Evolutionary conservation across 2,329 filamentous ascomycete genomes (phyloP).

Genomic region (Lachnellula arida): DNA sequence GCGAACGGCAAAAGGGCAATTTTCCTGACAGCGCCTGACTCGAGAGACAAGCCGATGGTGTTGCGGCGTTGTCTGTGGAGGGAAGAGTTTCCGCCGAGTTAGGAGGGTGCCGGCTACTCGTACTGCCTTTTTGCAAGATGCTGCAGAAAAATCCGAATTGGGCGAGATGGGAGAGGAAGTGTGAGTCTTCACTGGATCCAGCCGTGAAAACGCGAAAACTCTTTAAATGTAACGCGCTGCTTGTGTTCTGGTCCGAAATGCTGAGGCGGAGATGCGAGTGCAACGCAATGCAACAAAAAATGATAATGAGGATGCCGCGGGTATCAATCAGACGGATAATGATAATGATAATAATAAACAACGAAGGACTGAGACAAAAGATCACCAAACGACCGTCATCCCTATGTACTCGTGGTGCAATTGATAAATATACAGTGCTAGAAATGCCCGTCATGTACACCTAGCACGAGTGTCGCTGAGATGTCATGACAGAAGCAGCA

Average conservation of each 20-base stretch:
- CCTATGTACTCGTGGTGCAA: constrained; percentile 19
- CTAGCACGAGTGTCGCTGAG: constrained; percentile 23
- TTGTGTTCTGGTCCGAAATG: not conserved
- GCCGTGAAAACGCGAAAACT: constrained; percentile 23
- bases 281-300: not conserved
- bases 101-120: constrained; percentile 2
- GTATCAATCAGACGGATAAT: not conserved
- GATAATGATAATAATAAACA: constrained; percentile 4
- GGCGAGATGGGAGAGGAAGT: not conserved
- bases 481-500: constrained; percentile 21
- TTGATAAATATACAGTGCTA: constrained; percentile 26
- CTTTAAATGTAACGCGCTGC: constrained; percentile 10
- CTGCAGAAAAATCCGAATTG: constrained; percentile 14
- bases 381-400: constrained; percentile 24
- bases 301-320: constrained; percentile 1
- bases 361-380: constrained; percentile 23
- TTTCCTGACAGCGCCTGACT: not conserved
- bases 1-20: not conserved
- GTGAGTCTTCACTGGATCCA: constrained; percentile 27
- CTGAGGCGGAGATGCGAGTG: not conserved
- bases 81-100: not conserved
- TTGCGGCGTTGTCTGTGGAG: constrained; percentile 1
- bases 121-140: constrained; percentile 4
- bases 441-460: constrained; percentile 17
- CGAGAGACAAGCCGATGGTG: constrained; percentile 4